A percentile compares a stretch with the other conserved stretches of the same genome.
These are phyloP conservation scores for Naumovozyma dairenensis DNA, from an alignment of 805 yeast species.

Conservation along the genomic window DNA sequence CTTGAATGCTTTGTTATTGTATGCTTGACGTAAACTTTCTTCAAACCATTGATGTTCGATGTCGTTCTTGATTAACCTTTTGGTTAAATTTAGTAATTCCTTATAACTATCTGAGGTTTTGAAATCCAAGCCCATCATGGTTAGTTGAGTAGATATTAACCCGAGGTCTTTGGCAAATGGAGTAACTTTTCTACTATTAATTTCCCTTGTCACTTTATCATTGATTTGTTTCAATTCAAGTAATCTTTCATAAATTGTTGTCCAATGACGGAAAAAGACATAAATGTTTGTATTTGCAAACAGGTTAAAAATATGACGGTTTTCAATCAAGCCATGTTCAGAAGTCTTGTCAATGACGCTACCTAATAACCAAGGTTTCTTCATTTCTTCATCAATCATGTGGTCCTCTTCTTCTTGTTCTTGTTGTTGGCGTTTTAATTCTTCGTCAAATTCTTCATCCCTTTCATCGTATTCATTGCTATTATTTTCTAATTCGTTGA, in stretches of 20 bases:
- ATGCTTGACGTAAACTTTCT: slow-evolving; percentile 90
- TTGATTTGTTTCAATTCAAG: slow-evolving; percentile 66
- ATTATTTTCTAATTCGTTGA: slow-evolving; percentile 5
- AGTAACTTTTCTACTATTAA: slow-evolving; percentile 50
- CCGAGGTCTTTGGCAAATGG: slow-evolving; percentile 83
- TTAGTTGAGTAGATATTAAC: slow-evolving; percentile 67
- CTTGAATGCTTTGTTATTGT: slow-evolving; percentile 85
- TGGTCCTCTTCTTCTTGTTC: slow-evolving; percentile 28
- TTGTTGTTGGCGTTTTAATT: slow-evolving; percentile 21
- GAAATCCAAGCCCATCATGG: slow-evolving; percentile 70
- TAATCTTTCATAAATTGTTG: slow-evolving; percentile 72
- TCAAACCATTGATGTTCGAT: slow-evolving; percentile 92
- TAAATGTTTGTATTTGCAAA: slow-evolving; percentile 86
- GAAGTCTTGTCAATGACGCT: slow-evolving; percentile 25
- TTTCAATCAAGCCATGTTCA: slow-evolving; percentile 21
- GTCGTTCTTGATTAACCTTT: slow-evolving; percentile 74
- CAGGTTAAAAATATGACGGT: slow-evolving; percentile 56
- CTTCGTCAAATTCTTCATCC: slow-evolving; percentile 15
- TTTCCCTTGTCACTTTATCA: slow-evolving; percentile 60
- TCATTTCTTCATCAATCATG: slow-evolving; percentile 22
- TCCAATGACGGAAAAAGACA: slow-evolving; percentile 78
- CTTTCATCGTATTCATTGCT: slow-evolving; percentile 14
- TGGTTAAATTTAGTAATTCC: slow-evolving; percentile 69
- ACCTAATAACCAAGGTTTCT: slow-evolving; percentile 29
- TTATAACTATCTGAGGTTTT: slow-evolving; percentile 60